phyloP scores from a whole-genome alignment of 2,329 filamentous ascomycete genomes.

The Dichotomopilus funicola region DNA sequence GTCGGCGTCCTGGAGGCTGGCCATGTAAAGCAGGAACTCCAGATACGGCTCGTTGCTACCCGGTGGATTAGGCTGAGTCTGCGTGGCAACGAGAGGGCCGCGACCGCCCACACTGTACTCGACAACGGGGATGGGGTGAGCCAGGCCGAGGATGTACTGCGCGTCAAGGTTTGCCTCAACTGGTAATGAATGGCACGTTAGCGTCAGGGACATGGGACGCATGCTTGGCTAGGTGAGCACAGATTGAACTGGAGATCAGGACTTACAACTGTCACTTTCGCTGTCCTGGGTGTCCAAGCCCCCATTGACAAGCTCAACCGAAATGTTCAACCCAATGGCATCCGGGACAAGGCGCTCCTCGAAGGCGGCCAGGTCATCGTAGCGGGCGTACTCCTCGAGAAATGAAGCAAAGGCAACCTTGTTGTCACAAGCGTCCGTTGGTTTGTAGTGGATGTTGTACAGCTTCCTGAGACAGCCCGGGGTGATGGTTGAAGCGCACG shows the following conservation, averaged over 20 bases:
- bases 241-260: too few species aligned
- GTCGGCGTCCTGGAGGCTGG: constrained; percentile 41
- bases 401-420: constrained; percentile 37
- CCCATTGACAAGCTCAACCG: constrained; percentile 48
- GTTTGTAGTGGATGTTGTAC: constrained; percentile 41
- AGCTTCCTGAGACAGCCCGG: constrained; percentile 43
- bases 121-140: constrained; percentile 46
- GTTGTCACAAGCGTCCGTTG: constrained; percentile 21
- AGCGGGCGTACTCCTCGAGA: constrained; percentile 42
- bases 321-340: constrained; percentile 47
- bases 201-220: too few species aligned
- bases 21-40: constrained; percentile 53
- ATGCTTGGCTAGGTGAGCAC: too few species aligned
- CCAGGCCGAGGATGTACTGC: constrained; percentile 52
- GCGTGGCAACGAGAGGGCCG: constrained; percentile 48
- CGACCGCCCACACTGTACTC: constrained; percentile 56
- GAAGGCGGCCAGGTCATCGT: constrained; percentile 45
- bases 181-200: too few species aligned
- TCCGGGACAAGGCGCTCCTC: constrained; percentile 45
- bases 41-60: constrained; percentile 67
- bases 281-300: constrained; percentile 45
- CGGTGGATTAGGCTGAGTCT: constrained; percentile 38
- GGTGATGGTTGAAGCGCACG: constrained; percentile 37
- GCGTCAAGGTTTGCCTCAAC: constrained; percentile 58
- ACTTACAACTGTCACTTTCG: constrained; percentile 29